A percentile compares a stretch with the other conserved stretches of the same genome.
phyloP scores from a whole-genome alignment of 140 eudicot genomes.

The Stevia rebaudiana region DNA sequence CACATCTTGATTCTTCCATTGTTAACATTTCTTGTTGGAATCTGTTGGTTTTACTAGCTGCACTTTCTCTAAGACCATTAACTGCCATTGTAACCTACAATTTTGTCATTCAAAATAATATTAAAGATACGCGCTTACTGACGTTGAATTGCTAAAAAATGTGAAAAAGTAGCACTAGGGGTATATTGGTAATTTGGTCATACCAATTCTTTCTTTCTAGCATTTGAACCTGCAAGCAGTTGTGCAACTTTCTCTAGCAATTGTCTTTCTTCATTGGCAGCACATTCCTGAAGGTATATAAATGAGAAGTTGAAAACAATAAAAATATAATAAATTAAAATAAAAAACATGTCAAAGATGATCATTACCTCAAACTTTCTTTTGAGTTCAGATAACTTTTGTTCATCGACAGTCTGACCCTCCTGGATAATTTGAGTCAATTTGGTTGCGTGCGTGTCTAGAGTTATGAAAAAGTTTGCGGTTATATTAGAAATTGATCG shows the following conservation, averaged over 20 bases:
- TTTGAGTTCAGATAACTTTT: conserved; percentile 71
- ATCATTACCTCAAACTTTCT: conserved; percentile 71
- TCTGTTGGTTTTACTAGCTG: conserved; percentile 52
- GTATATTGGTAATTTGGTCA: conserved; percentile 7
- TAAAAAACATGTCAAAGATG: background rate
- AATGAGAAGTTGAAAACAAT: background rate
- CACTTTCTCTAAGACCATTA: conserved; percentile 63
- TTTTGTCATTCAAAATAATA: conserved; percentile 3
- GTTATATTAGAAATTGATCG: conserved; percentile 67
- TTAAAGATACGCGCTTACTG: background rate
- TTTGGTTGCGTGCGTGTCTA: conserved; percentile 65
- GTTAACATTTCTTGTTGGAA: conserved; percentile 77
- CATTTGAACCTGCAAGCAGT: conserved; percentile 81
- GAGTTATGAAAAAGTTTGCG: conserved; percentile 57
- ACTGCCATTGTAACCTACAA: conserved; percentile 66
- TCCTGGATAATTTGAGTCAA: conserved; percentile 73
- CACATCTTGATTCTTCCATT: conserved; percentile 58
- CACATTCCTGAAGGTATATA: conserved; percentile 52
- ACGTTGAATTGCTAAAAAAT: background rate
- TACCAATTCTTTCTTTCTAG: conserved; percentile 78
- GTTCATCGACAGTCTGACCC: conserved; percentile 68
- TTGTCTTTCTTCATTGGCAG: conserved; percentile 74
- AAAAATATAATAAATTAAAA: background rate
- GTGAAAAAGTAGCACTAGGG: background rate
- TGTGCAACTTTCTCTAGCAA: conserved; percentile 76